These are phyloP conservation scores for Podila minutissima DNA, from an alignment of 192 early-diverging fungal genomes.

Conservation along the genomic window DNA sequence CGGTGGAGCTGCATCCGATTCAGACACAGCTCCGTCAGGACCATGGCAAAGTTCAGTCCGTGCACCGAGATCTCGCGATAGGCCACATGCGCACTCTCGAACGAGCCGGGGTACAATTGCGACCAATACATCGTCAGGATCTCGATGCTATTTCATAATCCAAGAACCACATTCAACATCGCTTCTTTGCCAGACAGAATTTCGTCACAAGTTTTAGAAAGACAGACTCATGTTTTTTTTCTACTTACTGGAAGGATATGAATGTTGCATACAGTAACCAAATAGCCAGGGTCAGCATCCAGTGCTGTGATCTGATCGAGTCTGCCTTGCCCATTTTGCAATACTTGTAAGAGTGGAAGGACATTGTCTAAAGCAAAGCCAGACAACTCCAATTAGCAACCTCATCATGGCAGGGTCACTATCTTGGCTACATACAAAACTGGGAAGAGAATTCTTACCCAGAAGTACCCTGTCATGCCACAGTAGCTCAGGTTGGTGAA, in stretches of 20 bases:
- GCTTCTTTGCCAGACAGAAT: background rate
- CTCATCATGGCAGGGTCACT: too few species aligned
- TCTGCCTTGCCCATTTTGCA: background rate
- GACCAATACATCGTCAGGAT: background rate
- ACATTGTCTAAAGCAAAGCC: background rate
- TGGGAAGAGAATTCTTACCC: background rate
- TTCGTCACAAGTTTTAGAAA: background rate
- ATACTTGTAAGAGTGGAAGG: background rate
- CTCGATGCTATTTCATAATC: background rate
- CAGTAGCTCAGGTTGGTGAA: background rate
- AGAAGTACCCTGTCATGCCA: background rate
- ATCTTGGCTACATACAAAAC: too few species aligned
- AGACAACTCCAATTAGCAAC: too few species aligned
- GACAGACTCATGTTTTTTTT: background rate
- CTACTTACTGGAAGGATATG: background rate
- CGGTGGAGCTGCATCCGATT: background rate
- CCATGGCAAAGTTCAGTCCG: background rate
- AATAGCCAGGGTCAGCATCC: background rate
- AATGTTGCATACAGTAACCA: background rate
- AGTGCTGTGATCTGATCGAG: background rate
- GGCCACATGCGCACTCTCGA: background rate
- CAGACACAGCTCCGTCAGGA: background rate
- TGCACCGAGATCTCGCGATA: background rate
- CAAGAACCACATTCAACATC: background rate
- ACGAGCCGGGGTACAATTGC: background rate